phyloP scores from a whole-genome alignment of 2,329 filamentous ascomycete species.

The Colletotrichum sp. region DNA sequence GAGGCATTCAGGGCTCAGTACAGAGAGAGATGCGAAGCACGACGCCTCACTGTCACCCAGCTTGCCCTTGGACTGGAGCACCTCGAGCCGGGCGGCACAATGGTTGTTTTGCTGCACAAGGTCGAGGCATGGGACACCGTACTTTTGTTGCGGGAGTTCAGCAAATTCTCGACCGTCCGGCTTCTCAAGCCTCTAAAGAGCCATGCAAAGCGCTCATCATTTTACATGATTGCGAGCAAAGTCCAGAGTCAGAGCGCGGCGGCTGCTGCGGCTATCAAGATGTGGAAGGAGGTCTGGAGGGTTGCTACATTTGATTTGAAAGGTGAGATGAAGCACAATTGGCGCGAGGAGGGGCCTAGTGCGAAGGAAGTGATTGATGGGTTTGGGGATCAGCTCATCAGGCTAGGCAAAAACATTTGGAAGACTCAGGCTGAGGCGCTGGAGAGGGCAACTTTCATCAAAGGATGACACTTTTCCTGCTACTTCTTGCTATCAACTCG shows the following conservation, averaged over 20 bases:
- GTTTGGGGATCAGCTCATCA: not conserved
- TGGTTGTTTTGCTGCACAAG: slow-evolving; percentile 57
- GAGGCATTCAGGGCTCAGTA: slow-evolving; percentile 26
- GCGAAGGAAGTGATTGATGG: not conserved
- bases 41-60: slow-evolving; percentile 40
- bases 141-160: slow-evolving; percentile 41
- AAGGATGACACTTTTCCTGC: not conserved
- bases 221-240: slow-evolving; percentile 55
- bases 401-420: not conserved
- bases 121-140: slow-evolving; percentile 45
- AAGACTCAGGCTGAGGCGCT: not conserved
- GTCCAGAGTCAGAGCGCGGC: slow-evolving; percentile 35
- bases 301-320: slow-evolving; percentile 33
- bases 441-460: not conserved
- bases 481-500: no score
- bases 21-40: slow-evolving; percentile 37
- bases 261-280: slow-evolving; percentile 37
- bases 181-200: slow-evolving; percentile 48
- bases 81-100: slow-evolving; percentile 44
- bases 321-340: not conserved
- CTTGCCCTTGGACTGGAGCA: slow-evolving; percentile 51
- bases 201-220: slow-evolving; percentile 51
- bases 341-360: not conserved
- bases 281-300: slow-evolving; percentile 46
- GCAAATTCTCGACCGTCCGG: slow-evolving; percentile 39